Evolutionary conservation across 768 basidiomycete genomes (phyloP), one percentile per base, ranked within the genome.

Genomic region (Rhodotorula paludigena): DNA sequence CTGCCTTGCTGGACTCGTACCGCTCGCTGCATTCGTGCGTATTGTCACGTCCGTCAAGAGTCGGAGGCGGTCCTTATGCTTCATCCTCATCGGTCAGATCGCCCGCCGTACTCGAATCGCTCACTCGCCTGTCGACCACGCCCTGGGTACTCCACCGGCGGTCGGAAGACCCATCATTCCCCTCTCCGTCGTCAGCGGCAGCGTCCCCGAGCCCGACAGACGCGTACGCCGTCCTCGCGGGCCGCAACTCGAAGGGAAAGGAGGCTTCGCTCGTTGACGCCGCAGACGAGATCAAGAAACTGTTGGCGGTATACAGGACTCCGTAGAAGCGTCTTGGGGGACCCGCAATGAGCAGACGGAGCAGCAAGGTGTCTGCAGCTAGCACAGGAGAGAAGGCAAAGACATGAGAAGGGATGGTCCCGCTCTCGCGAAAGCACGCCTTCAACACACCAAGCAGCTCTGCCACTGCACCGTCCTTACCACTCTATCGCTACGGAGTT

Each of bases 231-330:
- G 52, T 65, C 20, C 21, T 66, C 20, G 23, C n/a, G 25, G 44
- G 53, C 5, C 38, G 45, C 32, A 54, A 49, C 49, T 23, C 45
- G 18, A 33, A 12, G 8, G 52, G 64, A 5, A 48, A 42, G 44
- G 64, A 65, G n/a, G n/a, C 45, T 18, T 44, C 39, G 15, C 41
- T 66, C 15, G 39, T 66, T 33, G 65, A 66, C 6, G 65, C 65
- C 4, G 65, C 53, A 21, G 65, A 66, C 45, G 65, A 66, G 64
- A 33, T 57, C 25, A 39, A 59, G 33, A 39, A n/a, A 39, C 9
- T 66, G 4, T 32, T n/a, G 25, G 5, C 54, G 47, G 59, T 59
- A 25, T 66, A 60, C 42, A 36, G 10, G 48, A 38, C 12, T 35
- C 9, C 12, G 53, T 38, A 38, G 23, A 54, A n/a, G n/a, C n/a